Percentiles rank a stretch among this genome's conserved stretches.
These are phyloP conservation scores for Ogataea methylovora DNA, from an alignment of 805 yeast species.

Conservation along the genomic window DNA sequence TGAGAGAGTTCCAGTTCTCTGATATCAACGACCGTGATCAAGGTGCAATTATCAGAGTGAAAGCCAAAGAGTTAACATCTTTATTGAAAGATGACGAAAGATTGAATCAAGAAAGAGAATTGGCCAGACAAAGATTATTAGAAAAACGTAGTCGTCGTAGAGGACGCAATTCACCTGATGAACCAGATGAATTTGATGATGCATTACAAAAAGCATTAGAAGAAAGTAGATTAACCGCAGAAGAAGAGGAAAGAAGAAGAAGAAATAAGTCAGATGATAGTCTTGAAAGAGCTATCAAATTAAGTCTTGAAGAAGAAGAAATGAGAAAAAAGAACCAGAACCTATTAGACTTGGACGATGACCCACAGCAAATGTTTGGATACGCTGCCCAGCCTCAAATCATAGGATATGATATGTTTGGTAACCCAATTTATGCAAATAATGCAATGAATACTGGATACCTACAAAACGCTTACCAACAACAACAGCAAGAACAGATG, in stretches of 20 bases:
- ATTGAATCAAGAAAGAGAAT: slow-evolving; percentile 58
- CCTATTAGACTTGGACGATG: slow-evolving; percentile 46
- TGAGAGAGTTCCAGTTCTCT: slow-evolving; percentile 78
- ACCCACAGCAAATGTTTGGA: slow-evolving; percentile 30
- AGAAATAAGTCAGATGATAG: slow-evolving; percentile 50
- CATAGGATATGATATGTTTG: slow-evolving; percentile 50
- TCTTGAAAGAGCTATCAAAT: slow-evolving; percentile 58
- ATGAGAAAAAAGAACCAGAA: slow-evolving; percentile 43
- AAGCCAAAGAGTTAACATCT: slow-evolving; percentile 84
- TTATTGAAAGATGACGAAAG: slow-evolving; percentile 77
- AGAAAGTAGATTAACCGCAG: slow-evolving; percentile 73
- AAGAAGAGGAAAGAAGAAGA: slow-evolving; percentile 65
- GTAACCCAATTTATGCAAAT: slow-evolving; percentile 52
- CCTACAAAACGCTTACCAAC: slow-evolving; percentile 37
- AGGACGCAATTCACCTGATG: slow-evolving; percentile 16
- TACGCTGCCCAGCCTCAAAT: slow-evolving; percentile 20
- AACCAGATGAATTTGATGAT: slow-evolving; percentile 51
- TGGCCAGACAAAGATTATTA: slow-evolving; percentile 20
- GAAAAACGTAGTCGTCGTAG: slow-evolving; percentile 27
- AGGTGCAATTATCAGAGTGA: slow-evolving; percentile 81
- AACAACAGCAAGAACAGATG: slow-evolving; percentile 13
- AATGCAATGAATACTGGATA: slow-evolving; percentile 49
- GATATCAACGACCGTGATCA: slow-evolving; percentile 79
- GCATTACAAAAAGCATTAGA: slow-evolving; percentile 78
- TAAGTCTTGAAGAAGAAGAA: slow-evolving; percentile 74